Conservation (phyloP, 2,329 filamentous ascomycete genomes). For the Pestalotiopsis sp. region DNA sequence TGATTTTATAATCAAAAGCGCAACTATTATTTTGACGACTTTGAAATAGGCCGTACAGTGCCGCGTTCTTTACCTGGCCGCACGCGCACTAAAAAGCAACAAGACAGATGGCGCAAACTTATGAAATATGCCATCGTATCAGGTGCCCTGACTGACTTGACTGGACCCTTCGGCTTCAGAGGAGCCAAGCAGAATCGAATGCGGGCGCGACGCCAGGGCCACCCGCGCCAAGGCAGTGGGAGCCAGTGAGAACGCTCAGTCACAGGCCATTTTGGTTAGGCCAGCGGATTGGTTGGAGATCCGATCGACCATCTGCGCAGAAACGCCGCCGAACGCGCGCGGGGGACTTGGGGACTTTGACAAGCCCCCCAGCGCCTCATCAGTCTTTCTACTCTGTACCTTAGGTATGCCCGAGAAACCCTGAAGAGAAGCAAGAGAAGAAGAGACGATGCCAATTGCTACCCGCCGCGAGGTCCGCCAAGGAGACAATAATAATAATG, state of each 20-base stretch:
- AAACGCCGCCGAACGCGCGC: neutral
- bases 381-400: neutral
- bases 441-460: neutral
- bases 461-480: neutral
- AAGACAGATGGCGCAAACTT: too few relatives aligned
- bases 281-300: neutral
- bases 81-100: too few relatives aligned
- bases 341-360: neutral
- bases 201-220: neutral
- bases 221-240: neutral
- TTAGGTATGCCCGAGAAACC: neutral
- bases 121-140: too few relatives aligned
- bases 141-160: too few relatives aligned
- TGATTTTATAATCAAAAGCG: too few relatives aligned
- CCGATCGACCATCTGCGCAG: conserved; percentile 1
- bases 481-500: conserved; percentile 33
- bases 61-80: too few relatives aligned
- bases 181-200: neutral
- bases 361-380: neutral
- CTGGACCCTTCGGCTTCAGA: neutral
- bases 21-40: too few relatives aligned
- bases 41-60: too few relatives aligned
- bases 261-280: too few relatives aligned
- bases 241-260: too few relatives aligned
- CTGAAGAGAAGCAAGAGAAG: too few relatives aligned